phyloP scores from a whole-genome alignment of 2,329 filamentous ascomycete genomes.

The Aspergillus sp. region DNA sequence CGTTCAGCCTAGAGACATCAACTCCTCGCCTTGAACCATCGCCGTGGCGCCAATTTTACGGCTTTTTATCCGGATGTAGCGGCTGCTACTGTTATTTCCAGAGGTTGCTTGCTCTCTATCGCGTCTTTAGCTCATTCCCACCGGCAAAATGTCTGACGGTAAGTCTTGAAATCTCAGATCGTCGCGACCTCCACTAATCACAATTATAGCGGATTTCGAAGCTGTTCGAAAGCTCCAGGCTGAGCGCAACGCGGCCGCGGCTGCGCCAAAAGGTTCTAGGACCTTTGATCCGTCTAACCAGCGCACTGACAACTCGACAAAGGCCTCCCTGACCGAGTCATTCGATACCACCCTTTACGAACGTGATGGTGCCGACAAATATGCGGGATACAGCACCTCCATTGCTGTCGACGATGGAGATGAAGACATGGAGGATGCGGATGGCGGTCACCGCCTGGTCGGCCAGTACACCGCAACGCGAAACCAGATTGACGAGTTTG shows the following conservation, averaged over 20 bases:
- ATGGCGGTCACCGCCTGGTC: conserved; percentile 74
- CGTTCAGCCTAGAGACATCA: conserved; percentile 17
- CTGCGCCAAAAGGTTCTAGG: conserved; percentile 77
- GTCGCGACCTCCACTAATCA: conserved; percentile 23
- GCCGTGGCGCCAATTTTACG: conserved; percentile 28
- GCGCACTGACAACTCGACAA: conserved; percentile 79
- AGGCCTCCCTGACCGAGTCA: conserved; percentile 82
- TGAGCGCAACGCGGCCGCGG: conserved; percentile 81
- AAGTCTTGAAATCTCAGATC: conserved; percentile 21
- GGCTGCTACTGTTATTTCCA: conserved; percentile 24
- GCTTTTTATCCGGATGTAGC: conserved; percentile 38
- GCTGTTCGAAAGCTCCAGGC: conserved; percentile 83
- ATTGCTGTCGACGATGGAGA: conserved; percentile 77
- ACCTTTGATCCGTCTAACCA: conserved; percentile 76
- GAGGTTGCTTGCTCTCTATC: conserved; percentile 27
- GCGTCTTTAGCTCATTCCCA: conserved; percentile 23
- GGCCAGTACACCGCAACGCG: conserved; percentile 95
- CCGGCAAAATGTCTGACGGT: conserved; percentile 47
- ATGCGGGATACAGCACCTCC: conserved; percentile 85
- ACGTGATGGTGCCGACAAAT: conserved; percentile 73
- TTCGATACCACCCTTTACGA: conserved; percentile 90
- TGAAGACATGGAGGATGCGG: conserved; percentile 74
- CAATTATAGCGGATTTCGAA: conserved; percentile 71
- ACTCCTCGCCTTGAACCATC: conserved; percentile 20
- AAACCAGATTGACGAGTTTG: conserved; percentile 91